A percentile compares a stretch with the other conserved stretches of the same genome.
phyloP scores from a whole-genome alignment of 257 asterid genomes.

The Capsicum baccatum region DNA sequence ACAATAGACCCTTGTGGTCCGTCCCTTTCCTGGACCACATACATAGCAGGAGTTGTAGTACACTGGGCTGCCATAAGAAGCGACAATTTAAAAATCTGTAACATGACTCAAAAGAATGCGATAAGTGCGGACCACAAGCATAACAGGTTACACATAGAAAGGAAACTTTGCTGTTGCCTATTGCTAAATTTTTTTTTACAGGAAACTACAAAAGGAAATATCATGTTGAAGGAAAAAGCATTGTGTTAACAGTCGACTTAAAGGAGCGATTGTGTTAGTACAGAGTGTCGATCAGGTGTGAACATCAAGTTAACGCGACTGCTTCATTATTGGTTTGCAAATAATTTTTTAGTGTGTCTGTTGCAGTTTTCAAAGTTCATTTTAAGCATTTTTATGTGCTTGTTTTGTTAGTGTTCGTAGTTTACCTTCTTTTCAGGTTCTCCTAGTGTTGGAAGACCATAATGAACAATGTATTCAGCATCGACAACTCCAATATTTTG shows the following conservation, averaged over 20 bases:
- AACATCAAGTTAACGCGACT: background rate
- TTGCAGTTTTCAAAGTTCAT: background rate
- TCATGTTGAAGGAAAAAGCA: background rate
- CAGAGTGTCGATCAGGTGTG: background rate
- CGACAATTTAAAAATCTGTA: too few relatives aligned
- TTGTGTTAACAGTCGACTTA: background rate
- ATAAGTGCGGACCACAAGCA: background rate
- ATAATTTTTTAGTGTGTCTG: background rate
- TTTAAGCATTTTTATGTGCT: background rate
- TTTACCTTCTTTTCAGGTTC: slow-evolving; percentile 59
- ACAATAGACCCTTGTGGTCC: too few relatives aligned
- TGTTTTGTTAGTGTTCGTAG: background rate
- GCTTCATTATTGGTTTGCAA: background rate
- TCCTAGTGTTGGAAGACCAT: slow-evolving; percentile 87
- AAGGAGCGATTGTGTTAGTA: background rate
- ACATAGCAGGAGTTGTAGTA: too few relatives aligned
- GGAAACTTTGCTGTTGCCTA: background rate
- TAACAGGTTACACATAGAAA: background rate
- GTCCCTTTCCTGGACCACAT: too few relatives aligned
- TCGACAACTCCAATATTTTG: slow-evolving; percentile 79
- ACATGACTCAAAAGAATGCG: background rate
- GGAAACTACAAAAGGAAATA: background rate
- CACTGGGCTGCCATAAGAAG: too few relatives aligned
- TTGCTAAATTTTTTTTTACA: background rate
- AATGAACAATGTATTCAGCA: slow-evolving; percentile 80